phyloP scores from a whole-genome alignment of 1,139 yeast genomes.

The Candida freyschussii region DNA sequence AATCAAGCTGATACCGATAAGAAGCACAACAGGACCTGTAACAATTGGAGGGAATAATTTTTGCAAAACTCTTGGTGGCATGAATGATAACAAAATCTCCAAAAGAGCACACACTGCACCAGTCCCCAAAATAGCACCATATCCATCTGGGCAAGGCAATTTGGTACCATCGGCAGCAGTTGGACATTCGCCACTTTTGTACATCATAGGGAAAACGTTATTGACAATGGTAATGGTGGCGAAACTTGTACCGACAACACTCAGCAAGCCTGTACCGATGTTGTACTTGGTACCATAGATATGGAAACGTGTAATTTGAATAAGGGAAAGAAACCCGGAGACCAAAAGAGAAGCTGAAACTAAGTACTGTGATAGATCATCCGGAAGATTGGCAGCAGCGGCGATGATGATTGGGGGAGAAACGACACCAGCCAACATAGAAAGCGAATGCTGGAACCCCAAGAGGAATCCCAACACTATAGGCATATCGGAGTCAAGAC shows the following conservation, averaged over 20 bases:
- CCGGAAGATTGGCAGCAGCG: constrained; percentile 50
- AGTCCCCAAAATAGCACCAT: constrained; percentile 80
- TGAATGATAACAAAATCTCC: constrained; percentile 66
- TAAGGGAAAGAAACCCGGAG: constrained; percentile 65
- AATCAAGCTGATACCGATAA: constrained; percentile 70
- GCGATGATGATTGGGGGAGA: constrained; percentile 80
- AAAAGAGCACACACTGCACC: constrained; percentile 71
- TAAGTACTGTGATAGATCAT: constrained; percentile 54
- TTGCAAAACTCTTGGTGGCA: constrained; percentile 68
- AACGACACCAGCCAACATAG: constrained; percentile 88
- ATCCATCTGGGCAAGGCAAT: constrained; percentile 86
- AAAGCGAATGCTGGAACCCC: constrained; percentile 82
- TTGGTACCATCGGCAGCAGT: constrained; percentile 51
- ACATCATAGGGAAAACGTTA: constrained; percentile 77
- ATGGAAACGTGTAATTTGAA: constrained; percentile 80
- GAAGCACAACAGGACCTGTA: constrained; percentile 85
- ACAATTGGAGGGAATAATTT: constrained; percentile 81
- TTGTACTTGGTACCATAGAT: constrained; percentile 67
- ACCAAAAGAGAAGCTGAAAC: constrained; percentile 74
- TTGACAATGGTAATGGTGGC: constrained; percentile 79
- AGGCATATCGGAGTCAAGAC: constrained; percentile 76
- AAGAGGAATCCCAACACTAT: constrained; percentile 60
- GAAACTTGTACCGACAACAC: constrained; percentile 87
- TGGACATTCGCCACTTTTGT: constrained; percentile 65
- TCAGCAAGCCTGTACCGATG: constrained; percentile 80